These are phyloP conservation scores for Phytophthora megakarya DNA, from an alignment of 352 stramenopile species.

Conservation along the genomic window DNA sequence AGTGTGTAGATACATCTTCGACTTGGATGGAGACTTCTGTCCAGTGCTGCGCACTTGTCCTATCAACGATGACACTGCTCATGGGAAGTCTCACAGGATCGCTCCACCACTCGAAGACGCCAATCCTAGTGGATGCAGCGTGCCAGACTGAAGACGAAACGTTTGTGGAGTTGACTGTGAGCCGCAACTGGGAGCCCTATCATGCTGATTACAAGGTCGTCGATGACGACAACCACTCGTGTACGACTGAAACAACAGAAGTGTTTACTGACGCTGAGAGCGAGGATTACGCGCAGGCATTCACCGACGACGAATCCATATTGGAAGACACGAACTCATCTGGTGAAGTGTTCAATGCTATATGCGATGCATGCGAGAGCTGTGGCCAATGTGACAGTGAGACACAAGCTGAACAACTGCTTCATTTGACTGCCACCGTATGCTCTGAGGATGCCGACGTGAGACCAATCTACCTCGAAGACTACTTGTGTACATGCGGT, in stretches of 20 bases:
- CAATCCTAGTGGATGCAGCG: slow-evolving; percentile 15
- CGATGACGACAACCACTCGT: slow-evolving; percentile 43
- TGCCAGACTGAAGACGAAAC: slow-evolving; percentile 26
- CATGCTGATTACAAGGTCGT: slow-evolving; percentile 13
- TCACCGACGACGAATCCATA: neutral
- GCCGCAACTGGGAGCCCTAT: slow-evolving; percentile 12
- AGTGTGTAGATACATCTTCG: slow-evolving; percentile 6
- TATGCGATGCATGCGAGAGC: slow-evolving; percentile 14
- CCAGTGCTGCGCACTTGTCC: slow-evolving; percentile 15
- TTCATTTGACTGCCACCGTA: slow-evolving; percentile 23
- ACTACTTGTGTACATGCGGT: slow-evolving; percentile 69
- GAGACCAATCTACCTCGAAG: slow-evolving; percentile 46
- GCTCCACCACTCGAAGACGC: slow-evolving; percentile 14
- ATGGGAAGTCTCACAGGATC: slow-evolving; percentile 16
- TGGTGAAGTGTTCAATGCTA: slow-evolving; percentile 9
- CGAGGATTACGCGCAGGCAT: slow-evolving; percentile 10
- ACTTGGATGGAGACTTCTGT: slow-evolving; percentile 12
- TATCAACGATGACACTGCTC: slow-evolving; percentile 23
- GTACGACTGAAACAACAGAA: slow-evolving; percentile 56
- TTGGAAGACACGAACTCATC: slow-evolving; percentile 22
- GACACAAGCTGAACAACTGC: slow-evolving; percentile 38
- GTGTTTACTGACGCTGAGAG: slow-evolving; percentile 44
- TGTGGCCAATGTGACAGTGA: slow-evolving; percentile 42
- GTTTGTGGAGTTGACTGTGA: slow-evolving; percentile 9
- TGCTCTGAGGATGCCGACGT: slow-evolving; percentile 1